Percentiles rank a stretch among this genome's conserved stretches.
Evolutionary conservation across 495 filamentous ascomycete species (phyloP).

Genomic region (Cercophora sp.): DNA sequence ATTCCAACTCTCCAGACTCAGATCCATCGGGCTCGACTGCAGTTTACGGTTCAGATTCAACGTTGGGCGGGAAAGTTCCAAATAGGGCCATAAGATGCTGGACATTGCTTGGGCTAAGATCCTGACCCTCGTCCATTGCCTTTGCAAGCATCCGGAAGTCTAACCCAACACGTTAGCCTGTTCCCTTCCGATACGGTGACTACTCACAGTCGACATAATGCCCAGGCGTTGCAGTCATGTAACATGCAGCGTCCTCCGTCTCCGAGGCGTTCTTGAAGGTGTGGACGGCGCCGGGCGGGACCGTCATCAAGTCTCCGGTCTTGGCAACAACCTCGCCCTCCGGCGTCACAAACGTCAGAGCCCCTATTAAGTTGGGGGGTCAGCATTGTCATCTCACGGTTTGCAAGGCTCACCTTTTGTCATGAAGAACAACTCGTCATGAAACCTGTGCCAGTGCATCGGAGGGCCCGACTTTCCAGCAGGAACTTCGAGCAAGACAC

Average conservation of each 20-base stretch:
- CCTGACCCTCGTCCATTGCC: conserved; percentile 18
- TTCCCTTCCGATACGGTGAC: neutral
- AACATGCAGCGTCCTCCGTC: conserved; percentile 48
- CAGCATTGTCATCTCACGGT: neutral
- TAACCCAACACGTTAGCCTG: neutral
- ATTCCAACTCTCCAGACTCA: neutral
- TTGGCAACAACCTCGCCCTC: conserved; percentile 42
- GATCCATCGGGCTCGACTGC: neutral
- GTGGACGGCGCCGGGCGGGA: conserved; percentile 48
- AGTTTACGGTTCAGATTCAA: conserved; percentile 28
- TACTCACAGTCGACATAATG: conserved; percentile 31
- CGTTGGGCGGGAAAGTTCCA: conserved; percentile 31
- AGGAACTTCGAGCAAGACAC: conserved; percentile 44
- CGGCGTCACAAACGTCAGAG: conserved; percentile 35
- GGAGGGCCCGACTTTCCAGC: conserved; percentile 44
- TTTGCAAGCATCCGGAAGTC: conserved; percentile 34
- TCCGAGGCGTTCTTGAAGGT: conserved; percentile 53
- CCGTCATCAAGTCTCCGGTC: conserved; percentile 48
- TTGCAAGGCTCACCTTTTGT: conserved; percentile 36
- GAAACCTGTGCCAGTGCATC: conserved; percentile 41
- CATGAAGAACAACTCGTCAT: conserved; percentile 54
- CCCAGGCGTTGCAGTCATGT: conserved; percentile 52
- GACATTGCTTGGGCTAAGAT: conserved; percentile 15
- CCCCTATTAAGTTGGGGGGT: conserved; percentile 15
- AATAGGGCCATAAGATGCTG: conserved; percentile 35